These are phyloP conservation scores for Scutellaria minor DNA, from an alignment of 257 asterid genomes.

Conservation along the genomic window DNA sequence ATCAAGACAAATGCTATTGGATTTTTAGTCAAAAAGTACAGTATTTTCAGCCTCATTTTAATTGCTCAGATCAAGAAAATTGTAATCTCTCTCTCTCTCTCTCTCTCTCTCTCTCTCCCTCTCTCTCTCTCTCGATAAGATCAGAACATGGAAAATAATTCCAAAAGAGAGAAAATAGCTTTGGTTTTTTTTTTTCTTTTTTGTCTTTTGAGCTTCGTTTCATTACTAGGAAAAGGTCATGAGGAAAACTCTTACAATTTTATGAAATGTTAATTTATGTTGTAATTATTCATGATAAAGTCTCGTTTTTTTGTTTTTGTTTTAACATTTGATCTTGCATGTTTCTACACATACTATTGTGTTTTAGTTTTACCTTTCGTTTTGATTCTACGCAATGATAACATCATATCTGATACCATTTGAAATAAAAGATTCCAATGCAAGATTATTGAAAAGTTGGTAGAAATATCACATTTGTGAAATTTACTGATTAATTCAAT, in stretches of 20 bases:
- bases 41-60: slow-evolving; percentile 5
- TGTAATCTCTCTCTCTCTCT: neutral
- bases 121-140: neutral
- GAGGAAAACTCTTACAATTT: neutral
- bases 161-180: neutral
- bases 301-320: neutral
- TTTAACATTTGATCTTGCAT: slow-evolving; percentile 3
- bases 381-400: neutral
- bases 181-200: neutral
- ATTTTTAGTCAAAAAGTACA: neutral
- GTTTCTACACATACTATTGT: no score
- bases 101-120: neutral
- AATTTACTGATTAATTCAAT: neutral
- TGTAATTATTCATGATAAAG: neutral
- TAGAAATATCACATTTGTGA: neutral
- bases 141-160: neutral
- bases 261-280: slow-evolving; percentile 19
- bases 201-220: no score
- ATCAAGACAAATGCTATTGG: neutral
- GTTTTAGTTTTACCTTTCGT: neutral
- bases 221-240: neutral
- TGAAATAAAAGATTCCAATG: no score
- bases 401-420: neutral
- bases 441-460: neutral
- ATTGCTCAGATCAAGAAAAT: neutral